These are phyloP conservation scores for Ilyonectria sp. DNA, from an alignment of 2,329 filamentous ascomycete genomes.

Conservation along the genomic window DNA sequence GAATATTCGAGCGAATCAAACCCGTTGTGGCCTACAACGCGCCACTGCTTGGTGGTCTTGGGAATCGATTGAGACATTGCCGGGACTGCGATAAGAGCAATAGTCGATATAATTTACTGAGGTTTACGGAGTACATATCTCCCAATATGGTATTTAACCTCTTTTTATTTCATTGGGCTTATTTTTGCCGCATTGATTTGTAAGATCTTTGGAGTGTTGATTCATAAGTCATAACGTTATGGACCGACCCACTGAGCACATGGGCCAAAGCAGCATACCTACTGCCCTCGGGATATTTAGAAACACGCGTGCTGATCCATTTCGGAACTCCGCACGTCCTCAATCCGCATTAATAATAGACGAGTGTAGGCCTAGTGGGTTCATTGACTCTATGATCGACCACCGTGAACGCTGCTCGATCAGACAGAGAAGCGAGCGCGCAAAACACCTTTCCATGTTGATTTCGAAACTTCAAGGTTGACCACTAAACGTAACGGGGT, in stretches of 20 bases:
- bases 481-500: no score
- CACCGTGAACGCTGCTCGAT: no score
- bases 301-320: background rate
- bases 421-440: no score
- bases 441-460: no score
- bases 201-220: background rate
- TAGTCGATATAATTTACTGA: background rate
- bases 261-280: background rate
- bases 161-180: background rate
- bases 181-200: background rate
- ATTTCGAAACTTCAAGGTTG: no score
- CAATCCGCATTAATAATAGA: no score
- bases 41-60: slow-evolving; percentile 16
- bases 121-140: no score
- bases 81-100: background rate
- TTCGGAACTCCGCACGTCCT: background rate
- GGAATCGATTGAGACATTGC: slow-evolving; percentile 7
- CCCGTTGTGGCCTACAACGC: background rate
- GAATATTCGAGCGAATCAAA: background rate
- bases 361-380: no score
- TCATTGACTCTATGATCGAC: no score
- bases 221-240: slow-evolving; percentile 1
- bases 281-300: background rate
- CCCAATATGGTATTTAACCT: no score
- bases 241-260: background rate